phyloP scores from a whole-genome alignment of 331 rosid genomes.

The Cydonia oblonga region DNA sequence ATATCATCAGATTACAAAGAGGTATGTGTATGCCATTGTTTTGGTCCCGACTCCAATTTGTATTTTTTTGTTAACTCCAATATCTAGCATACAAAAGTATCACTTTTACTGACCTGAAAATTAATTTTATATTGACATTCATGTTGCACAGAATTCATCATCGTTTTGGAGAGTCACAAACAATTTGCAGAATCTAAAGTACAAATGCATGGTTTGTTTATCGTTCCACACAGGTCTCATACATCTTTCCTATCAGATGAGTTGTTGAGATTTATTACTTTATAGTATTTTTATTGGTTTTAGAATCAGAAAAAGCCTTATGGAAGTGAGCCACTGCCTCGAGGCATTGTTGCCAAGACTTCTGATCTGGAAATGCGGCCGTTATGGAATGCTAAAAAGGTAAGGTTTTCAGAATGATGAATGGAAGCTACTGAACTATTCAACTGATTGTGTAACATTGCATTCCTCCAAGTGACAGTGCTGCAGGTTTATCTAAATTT shows the following conservation, averaged over 20 bases:
- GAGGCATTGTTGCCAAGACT: conserved; percentile 50
- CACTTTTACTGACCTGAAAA: not conserved
- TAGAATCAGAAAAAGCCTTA: conserved; percentile 54
- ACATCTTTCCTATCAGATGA: not conserved
- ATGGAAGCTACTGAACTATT: conserved; percentile 12
- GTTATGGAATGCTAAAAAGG: conserved; percentile 41
- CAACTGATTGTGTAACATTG: not conserved
- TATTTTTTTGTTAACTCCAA: not conserved
- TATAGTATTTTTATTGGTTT: no score
- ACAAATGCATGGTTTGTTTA: conserved; percentile 59
- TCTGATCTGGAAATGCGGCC: conserved; percentile 55
- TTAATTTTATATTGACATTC: no score
- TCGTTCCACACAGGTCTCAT: not conserved
- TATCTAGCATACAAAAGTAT: not conserved
- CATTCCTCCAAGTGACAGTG: not conserved
- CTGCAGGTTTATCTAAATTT: not conserved
- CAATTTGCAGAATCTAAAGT: conserved; percentile 10
- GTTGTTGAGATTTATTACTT: conserved; percentile 1
- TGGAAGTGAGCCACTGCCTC: conserved; percentile 75
- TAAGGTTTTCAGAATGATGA: conserved; percentile 6
- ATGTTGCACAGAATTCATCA: conserved; percentile 27
- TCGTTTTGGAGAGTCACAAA: conserved; percentile 26
- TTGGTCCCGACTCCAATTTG: not conserved
- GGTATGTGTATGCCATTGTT: no score
- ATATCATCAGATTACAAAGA: conserved; percentile 32